These are phyloP conservation scores for Candida rishiriensis DNA, from an alignment of 805 yeast species.

Conservation along the genomic window DNA sequence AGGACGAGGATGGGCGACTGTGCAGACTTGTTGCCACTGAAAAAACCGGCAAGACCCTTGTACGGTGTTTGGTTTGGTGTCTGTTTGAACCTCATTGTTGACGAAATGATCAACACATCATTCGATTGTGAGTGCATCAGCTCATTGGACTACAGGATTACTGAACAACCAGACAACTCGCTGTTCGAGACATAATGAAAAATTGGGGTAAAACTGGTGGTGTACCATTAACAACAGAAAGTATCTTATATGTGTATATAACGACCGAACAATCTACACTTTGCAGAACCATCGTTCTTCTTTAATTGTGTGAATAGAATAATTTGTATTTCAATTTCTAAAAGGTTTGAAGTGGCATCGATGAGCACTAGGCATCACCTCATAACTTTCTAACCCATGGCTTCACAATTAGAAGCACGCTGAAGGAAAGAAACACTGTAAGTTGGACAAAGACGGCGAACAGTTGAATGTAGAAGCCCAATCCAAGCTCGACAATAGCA, in stretches of 20 bases:
- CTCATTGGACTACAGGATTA: slow-evolving; percentile 62
- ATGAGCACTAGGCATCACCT: no score
- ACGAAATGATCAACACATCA: slow-evolving; percentile 39
- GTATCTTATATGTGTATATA: no score
- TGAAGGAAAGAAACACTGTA: slow-evolving; percentile 12
- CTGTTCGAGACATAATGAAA: slow-evolving; percentile 24
- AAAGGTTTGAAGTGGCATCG: no score
- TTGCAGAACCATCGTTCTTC: no score
- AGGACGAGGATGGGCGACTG: slow-evolving; percentile 60
- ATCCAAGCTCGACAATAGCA: slow-evolving; percentile 16
- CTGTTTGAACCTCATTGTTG: slow-evolving; percentile 53
- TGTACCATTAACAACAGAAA: no score
- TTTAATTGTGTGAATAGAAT: no score
- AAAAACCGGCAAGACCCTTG: slow-evolving; percentile 37
- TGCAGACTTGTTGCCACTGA: slow-evolving; percentile 42
- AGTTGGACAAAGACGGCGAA: slow-evolving; percentile 9
- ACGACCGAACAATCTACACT: no score
- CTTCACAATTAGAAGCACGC: slow-evolving; percentile 8
- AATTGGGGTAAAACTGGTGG: no score
- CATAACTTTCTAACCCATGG: slow-evolving; percentile 10
- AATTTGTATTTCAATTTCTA: no score
- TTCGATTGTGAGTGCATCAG: slow-evolving; percentile 45
- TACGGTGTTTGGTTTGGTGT: slow-evolving; percentile 77
- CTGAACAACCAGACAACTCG: slow-evolving; percentile 56
- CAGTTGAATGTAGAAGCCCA: slow-evolving; percentile 14